Evolutionary conservation across 352 stramenopile species (phyloP).

Genomic region (Phytophthora tubulina): DNA sequence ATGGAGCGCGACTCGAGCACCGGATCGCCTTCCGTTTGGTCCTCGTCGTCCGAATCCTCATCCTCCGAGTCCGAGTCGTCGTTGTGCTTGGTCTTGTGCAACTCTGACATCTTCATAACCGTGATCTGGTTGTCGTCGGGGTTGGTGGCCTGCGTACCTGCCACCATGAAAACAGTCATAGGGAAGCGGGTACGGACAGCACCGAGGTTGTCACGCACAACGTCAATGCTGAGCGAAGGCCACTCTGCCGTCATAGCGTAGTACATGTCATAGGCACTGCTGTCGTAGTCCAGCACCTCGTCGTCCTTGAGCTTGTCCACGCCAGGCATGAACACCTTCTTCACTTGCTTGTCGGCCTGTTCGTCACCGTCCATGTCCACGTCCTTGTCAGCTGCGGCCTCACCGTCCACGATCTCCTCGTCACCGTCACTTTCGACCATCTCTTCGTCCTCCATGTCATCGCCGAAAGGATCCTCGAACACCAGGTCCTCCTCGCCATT

Average conservation of each 20-base stretch:
- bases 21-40: conserved; percentile 96
- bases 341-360: conserved; percentile 60
- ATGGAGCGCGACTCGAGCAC: conserved; percentile 97
- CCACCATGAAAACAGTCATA: conserved; percentile 96
- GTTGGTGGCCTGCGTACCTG: conserved; percentile 96
- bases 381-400: conserved; percentile 55
- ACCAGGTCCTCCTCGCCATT: conserved; percentile 68
- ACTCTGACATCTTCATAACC: conserved; percentile 98
- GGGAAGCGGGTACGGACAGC: conserved; percentile 94
- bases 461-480: conserved; percentile 91
- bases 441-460: conserved; percentile 92
- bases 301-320: conserved; percentile 92
- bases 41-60: conserved; percentile 90
- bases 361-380: conserved; percentile 82
- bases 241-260: conserved; percentile 98
- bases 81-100: conserved; percentile 94
- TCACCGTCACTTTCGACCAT: conserved; percentile 88
- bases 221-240: conserved; percentile 98
- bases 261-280: conserved; percentile 99
- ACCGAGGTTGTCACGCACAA: conserved; percentile 96
- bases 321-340: conserved; percentile 95
- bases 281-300: conserved; percentile 98
- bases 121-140: conserved; percentile 96
- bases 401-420: conserved; percentile 70
- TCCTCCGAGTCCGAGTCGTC: conserved; percentile 79